Evolutionary conservation across 2,329 filamentous ascomycete species (phyloP), one percentile per base, ranked within the genome.

Genomic region (Hypoxylon sp.): DNA sequence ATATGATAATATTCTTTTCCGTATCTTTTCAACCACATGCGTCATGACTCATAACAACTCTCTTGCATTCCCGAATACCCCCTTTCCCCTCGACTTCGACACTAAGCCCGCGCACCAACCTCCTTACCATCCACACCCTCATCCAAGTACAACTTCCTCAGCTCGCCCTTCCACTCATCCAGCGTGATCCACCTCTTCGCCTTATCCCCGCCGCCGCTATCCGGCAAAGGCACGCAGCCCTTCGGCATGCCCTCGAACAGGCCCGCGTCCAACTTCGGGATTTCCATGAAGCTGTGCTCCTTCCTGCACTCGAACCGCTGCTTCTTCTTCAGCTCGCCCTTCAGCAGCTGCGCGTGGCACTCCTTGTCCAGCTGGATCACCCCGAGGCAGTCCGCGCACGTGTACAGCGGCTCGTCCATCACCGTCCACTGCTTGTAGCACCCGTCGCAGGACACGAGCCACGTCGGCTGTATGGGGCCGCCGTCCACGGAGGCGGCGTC

Each of bases 331-430:
- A 75, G 58, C 49, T 74, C 62, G 17, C 66, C 75, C 13, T 56
- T 65, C 32, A 59, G 45, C 14, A 74, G 67, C 21, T 64, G 46
- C 28, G 60, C 67, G 25, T 76, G 60, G 62, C 76, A 77, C 7
- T 59, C 67, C 2, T 38, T 34, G 53, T 72, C 68, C 2, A 77
- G 61, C 51, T 75, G 69, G 7, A 70, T 30, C 32, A 56, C 49
- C 21, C 73, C 73, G 5, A 74, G 63, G 53, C 75, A 76, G 48
- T 77, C 76, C 17, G 72, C 74, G 57, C 75, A 77, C n/a, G 62
- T 70, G 49, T 73, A 70, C 17, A 77, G 53, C 6, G 72, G 69
- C 65, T 49, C 69, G 32, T 74, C 71, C 51, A 71, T 68, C 1
- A 76, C 66, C 0, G 67, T 72, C 71, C 72, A 77, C 53, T 68